Evolutionary conservation across 306 rosid species (phyloP), one percentile per base, ranked within the genome.

Genomic region (Ceratonia siliqua): DNA sequence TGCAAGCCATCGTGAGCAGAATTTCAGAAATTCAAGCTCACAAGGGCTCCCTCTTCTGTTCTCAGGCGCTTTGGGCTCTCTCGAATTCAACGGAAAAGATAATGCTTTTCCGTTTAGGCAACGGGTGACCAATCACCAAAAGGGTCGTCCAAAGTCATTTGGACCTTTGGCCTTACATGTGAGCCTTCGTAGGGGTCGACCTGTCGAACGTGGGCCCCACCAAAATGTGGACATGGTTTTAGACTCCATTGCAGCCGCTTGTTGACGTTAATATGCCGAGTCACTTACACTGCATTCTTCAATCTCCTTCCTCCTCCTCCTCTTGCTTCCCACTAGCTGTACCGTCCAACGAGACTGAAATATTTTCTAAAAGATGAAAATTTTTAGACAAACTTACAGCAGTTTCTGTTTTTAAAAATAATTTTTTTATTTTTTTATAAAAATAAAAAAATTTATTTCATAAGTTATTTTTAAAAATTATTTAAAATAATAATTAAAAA

Each of bases 1-100:
- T 84, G 85, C 82, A 88, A 79, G 96, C 95, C 97, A 91, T 91
- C 73, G 9, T 43, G 46, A 62, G 79, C 79, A 66, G 79, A 83
- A 45, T 52, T 46, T 65, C 27, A 38, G 46, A 33, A 61, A 61
- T 61, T 61, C 25, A 14, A 76, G 69, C 66, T 75, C 75, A 57
- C 67, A 2, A 64, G 30, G 28, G 61, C 59, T 69, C 83, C 78
- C 81, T 24, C 25, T 49, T 50, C 33, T 46, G 12, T 13, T n/a
- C n/a, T n/a, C n/a, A n/a, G 54, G 56, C 50, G 52, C 66, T 63
- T 25, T 33, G 62, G 58, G 52, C 38, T 52, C 58, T 33, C 1
- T 6, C 5, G 62, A 12, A 22, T 38, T 30, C 68, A 54, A 42
- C 8, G n/a, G n/a, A 59, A 18, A 35, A 61, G 67, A 61, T 61